phyloP scores from a whole-genome alignment of 805 yeast species.

The Saccharomycopsis javanensis region DNA sequence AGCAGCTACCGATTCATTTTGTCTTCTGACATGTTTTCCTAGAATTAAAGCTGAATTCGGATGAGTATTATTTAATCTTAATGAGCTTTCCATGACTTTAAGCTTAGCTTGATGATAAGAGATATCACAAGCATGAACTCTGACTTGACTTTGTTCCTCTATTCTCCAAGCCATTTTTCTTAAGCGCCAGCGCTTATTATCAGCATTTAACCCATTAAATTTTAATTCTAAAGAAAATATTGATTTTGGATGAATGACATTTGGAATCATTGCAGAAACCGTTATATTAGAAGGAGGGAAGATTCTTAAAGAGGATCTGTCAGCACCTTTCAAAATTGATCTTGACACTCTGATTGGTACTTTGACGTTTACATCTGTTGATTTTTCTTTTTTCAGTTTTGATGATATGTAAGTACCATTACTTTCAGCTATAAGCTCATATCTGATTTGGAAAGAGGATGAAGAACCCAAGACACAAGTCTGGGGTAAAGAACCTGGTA shows the following conservation, averaged over 20 bases:
- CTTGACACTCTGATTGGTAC: slow-evolving; percentile 68
- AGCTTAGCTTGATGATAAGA: slow-evolving; percentile 43
- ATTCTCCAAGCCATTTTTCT: slow-evolving; percentile 81
- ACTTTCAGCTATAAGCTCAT: slow-evolving; percentile 62
- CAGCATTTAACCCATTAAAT: slow-evolving; percentile 59
- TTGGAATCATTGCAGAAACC: slow-evolving; percentile 80
- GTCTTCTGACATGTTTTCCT: slow-evolving; percentile 4
- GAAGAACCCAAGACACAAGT: slow-evolving; percentile 50
- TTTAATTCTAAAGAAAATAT: slow-evolving; percentile 75
- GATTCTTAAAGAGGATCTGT: slow-evolving; percentile 76
- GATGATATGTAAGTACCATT: slow-evolving; percentile 31
- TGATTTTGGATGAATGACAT: slow-evolving; percentile 81
- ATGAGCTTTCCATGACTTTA: slow-evolving; percentile 34
- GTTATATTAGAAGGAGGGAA: slow-evolving; percentile 94
- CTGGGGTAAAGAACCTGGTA: slow-evolving; percentile 86
- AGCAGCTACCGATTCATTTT: not conserved
- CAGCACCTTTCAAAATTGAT: slow-evolving; percentile 72
- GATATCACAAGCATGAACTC: slow-evolving; percentile 43
- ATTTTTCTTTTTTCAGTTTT: slow-evolving; percentile 25
- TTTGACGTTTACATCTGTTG: slow-evolving; percentile 32
- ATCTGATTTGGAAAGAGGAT: slow-evolving; percentile 46
- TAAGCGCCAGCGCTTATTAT: slow-evolving; percentile 75
- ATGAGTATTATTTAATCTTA: slow-evolving; percentile 25
- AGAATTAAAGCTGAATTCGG: slow-evolving; percentile 6
- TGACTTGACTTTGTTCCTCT: slow-evolving; percentile 68